A percentile compares a stretch with the other conserved stretches of the same genome.
These are phyloP conservation scores for Erigeron canadensis DNA, from an alignment of 129 eudicot genomes.

Conservation along the genomic window DNA sequence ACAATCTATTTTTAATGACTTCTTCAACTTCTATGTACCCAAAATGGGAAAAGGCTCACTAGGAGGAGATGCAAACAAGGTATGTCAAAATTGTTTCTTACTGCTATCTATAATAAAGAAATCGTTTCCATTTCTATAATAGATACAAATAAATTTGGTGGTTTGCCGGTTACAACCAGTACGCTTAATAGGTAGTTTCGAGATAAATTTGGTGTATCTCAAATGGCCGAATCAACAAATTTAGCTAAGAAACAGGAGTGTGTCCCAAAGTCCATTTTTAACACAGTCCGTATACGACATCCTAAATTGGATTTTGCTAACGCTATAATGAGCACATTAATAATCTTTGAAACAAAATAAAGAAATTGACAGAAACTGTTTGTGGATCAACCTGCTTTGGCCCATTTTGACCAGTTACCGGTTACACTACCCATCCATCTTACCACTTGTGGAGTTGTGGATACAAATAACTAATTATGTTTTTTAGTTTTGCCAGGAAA, in stretches of 20 bases:
- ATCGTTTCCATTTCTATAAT: background rate
- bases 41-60: slow-evolving; percentile 62
- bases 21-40: slow-evolving; percentile 53
- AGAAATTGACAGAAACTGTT: background rate
- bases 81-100: slow-evolving; percentile 19
- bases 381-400: background rate
- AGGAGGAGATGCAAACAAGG: slow-evolving; percentile 46
- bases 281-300: background rate
- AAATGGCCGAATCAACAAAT: background rate
- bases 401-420: background rate
- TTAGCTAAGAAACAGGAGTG: background rate
- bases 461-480: background rate
- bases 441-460: background rate
- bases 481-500: slow-evolving; percentile 34
- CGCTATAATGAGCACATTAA: background rate
- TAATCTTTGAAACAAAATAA: background rate
- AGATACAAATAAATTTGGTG: background rate
- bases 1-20: slow-evolving; percentile 63
- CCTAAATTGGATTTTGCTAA: background rate
- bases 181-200: background rate
- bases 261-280: background rate
- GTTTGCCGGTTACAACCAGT: background rate
- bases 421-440: background rate
- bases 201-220: background rate
- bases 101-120: background rate